Conservation (phyloP, 2,329 filamentous ascomycete species). For the Xylariaceae sp. region DNA sequence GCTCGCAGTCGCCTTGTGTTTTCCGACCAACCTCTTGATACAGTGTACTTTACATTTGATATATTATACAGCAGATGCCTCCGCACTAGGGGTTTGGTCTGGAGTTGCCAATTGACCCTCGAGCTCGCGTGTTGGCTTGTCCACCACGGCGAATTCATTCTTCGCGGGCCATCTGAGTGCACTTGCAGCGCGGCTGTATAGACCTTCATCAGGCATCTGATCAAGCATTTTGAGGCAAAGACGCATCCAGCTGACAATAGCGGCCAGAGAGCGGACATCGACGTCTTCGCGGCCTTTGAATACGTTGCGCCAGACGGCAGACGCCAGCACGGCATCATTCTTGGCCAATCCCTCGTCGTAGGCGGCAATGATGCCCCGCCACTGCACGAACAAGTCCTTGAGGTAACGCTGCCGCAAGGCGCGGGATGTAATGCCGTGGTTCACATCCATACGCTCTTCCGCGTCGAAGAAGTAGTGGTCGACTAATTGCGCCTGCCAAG, state of each 20-base stretch:
- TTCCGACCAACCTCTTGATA: not conserved
- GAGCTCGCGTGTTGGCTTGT: constrained; percentile 39
- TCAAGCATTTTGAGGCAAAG: constrained; percentile 46
- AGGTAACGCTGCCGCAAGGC: constrained; percentile 61
- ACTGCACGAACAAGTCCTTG: constrained; percentile 91
- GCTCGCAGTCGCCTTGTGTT: not conserved
- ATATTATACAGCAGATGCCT: not conserved
- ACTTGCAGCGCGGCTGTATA: constrained; percentile 29
- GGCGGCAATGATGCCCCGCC: constrained; percentile 79
- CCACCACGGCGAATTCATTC: constrained; percentile 36
- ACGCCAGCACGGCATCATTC: constrained; percentile 71
- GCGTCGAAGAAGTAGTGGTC: constrained; percentile 94
- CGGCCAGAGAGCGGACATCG: constrained; percentile 48
- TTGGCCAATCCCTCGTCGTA: constrained; percentile 79
- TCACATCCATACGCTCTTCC: constrained; percentile 76
- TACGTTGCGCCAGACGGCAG: constrained; percentile 89
- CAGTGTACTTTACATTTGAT: not conserved
- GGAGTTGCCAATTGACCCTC: constrained; percentile 25
- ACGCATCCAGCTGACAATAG: constrained; percentile 56
- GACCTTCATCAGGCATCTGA: constrained; percentile 42
- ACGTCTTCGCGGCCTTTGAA: constrained; percentile 65
- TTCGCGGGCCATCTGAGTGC: constrained; percentile 43
- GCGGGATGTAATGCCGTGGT: constrained; percentile 65
- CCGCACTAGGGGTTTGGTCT: not conserved
- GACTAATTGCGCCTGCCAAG: constrained; percentile 85